Evolutionary conservation across 179 eudicot genomes (phyloP), one percentile per base, ranked within the genome.

Genomic region (Spinacia oleracea): DNA sequence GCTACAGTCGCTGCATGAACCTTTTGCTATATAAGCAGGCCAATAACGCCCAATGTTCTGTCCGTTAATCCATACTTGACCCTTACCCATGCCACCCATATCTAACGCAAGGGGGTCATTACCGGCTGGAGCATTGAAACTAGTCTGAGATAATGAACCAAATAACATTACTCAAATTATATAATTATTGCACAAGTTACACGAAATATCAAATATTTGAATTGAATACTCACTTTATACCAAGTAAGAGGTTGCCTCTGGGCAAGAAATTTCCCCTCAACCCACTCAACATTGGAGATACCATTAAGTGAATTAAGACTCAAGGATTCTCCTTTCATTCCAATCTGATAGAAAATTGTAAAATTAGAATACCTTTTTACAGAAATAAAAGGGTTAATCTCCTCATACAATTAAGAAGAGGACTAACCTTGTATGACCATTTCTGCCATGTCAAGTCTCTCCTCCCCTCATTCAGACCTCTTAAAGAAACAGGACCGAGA

Each of bases 391-490:
- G 56, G 11, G 53, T 43, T n/a, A 46, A 15, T 1, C 31, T 42
- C 3, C 31, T 42, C 3, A 21, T 25, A 32, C 72, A 34, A n/a
- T n/a, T n/a, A n/a, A 67, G 40, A 40, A 72, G 62, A 53, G 62
- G 77, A 80, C 75, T 70, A 73, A 95, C 98, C 98, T 95, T 91
- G 88, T 95, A 95, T 68, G 97, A 80, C 98, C 98, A 95, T 77
- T 91, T 95, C 85, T 95, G 98, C 98, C 98, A 93, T 60, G 98
- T 86, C 77, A 95, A 88, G 89, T 93, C 97, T 83, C 97, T 86
- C 74, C 82, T 86, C 46, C 97, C 97, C 77, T 91, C 89, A 59
- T 90, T 91, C 77, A 95, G 89, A 69, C 98, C 98, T 38, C 68
- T 83, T 9, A 95, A 84, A 48, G 96, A 77, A 80, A 93, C 92